phyloP scores from a whole-genome alignment of 1,284 basidiomycete species.

The Irpex lacteus region DNA sequence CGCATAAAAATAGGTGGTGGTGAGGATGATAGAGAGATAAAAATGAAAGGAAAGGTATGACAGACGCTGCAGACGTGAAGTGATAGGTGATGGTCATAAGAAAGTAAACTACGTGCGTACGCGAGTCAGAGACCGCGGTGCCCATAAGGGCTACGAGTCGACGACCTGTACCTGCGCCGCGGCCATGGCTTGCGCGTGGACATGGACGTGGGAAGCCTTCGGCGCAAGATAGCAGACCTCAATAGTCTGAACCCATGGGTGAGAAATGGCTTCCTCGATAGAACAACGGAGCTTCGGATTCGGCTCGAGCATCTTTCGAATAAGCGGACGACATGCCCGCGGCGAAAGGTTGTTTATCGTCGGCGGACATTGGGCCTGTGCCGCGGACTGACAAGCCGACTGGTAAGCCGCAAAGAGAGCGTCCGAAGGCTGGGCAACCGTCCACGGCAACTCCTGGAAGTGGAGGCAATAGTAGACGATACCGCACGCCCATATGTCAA shows the following conservation, averaged over 20 bases:
- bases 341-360: slow-evolving; percentile 90
- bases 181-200: slow-evolving; percentile 27
- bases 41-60: slow-evolving; percentile 10
- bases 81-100: slow-evolving; percentile 4
- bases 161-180: slow-evolving; percentile 24
- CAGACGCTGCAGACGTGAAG: slow-evolving; percentile 11
- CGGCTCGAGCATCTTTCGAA: slow-evolving; percentile 96
- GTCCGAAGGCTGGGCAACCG: slow-evolving; percentile 87
- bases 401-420: slow-evolving; percentile 83
- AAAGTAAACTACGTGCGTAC: slow-evolving; percentile 9
- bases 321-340: slow-evolving; percentile 78
- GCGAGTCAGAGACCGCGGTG: not conserved
- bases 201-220: slow-evolving; percentile 66
- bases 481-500: slow-evolving; percentile 97
- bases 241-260: slow-evolving; percentile 81
- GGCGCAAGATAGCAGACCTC: slow-evolving; percentile 68
- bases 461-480: slow-evolving; percentile 99
- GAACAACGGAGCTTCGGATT: slow-evolving; percentile 79
- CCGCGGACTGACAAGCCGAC: slow-evolving; percentile 53
- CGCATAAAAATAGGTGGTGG: not conserved
- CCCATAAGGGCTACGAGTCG: slow-evolving; percentile 12
- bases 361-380: slow-evolving; percentile 52
- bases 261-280: slow-evolving; percentile 84
- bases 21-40: not conserved
- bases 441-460: slow-evolving; percentile 96